Percentiles rank a stretch among this genome's conserved stretches.
phyloP scores from a whole-genome alignment of 495 filamentous ascomycete species.

The Tricharina praecox region DNA sequence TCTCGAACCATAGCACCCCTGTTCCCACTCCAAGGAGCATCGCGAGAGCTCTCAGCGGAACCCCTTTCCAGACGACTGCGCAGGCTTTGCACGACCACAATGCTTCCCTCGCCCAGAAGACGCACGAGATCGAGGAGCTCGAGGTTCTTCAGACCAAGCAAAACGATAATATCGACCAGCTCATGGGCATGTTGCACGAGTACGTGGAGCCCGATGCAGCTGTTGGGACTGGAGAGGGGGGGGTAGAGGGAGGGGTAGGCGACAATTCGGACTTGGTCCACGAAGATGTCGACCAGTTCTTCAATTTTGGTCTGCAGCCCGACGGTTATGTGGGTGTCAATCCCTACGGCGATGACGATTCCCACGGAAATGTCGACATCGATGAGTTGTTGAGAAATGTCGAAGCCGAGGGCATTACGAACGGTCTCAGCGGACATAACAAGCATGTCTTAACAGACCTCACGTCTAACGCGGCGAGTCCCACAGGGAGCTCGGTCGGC shows the following conservation, averaged over 20 bases:
- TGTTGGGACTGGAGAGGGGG: neutral
- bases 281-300: slow-evolving; percentile 16
- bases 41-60: neutral
- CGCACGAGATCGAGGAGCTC: slow-evolving; percentile 21
- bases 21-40: slow-evolving; percentile 5
- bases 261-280: neutral
- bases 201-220: neutral
- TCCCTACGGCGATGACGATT: slow-evolving; percentile 10
- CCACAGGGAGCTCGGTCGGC: slow-evolving; percentile 12
- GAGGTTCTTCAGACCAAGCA: slow-evolving; percentile 20
- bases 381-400: slow-evolving; percentile 7
- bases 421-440: slow-evolving; percentile 4
- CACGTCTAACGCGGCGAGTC: slow-evolving; percentile 17
- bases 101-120: slow-evolving; percentile 19
- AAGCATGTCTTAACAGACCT: slow-evolving; percentile 12
- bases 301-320: slow-evolving; percentile 19
- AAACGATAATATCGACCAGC: slow-evolving; percentile 21
- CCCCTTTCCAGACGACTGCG: slow-evolving; percentile 11
- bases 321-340: slow-evolving; percentile 7
- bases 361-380: slow-evolving; percentile 2
- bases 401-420: slow-evolving; percentile 8
- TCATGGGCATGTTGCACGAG: slow-evolving; percentile 23
- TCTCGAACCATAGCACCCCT: neutral
- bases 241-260: too few species aligned
- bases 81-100: slow-evolving; percentile 22